These are phyloP conservation scores for Camellia granthamiana DNA, from an alignment of 148 eudicot genomes.

Conservation along the genomic window DNA sequence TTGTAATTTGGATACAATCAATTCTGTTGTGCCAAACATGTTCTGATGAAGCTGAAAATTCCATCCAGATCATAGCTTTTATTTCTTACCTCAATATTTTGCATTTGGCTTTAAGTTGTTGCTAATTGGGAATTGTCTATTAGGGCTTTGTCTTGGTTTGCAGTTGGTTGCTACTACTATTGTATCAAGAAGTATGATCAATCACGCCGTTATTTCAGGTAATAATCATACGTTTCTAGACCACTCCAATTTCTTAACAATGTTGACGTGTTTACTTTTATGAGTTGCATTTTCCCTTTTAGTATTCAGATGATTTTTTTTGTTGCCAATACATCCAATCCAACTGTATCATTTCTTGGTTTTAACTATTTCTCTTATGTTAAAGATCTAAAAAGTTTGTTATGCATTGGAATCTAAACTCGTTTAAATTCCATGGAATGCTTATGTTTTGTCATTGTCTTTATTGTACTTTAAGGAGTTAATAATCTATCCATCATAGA, in stretches of 20 bases:
- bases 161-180: conserved; percentile 97
- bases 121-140: conserved; percentile 10
- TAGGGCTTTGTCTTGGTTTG: conserved; percentile 98
- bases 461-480: not conserved
- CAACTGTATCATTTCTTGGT: conserved; percentile 2
- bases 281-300: not conserved
- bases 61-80: not conserved
- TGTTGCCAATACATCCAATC: not conserved
- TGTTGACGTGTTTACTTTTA: not conserved
- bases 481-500: not conserved
- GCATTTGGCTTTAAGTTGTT: not conserved
- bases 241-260: not conserved
- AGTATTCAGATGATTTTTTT: not conserved
- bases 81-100: not conserved
- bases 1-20: not conserved
- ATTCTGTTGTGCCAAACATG: not conserved
- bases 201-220: conserved; percentile 95
- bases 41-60: conserved; percentile 5
- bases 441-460: not conserved
- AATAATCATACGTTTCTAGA: conserved; percentile 10
- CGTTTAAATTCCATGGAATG: not conserved
- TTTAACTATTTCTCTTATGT: not conserved
- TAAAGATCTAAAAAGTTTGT: not conserved
- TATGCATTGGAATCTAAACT: not conserved
- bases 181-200: conserved; percentile 92